Base-by-base conservation (phyloP, 2,329 filamentous ascomycete genomes). In the Talaromyces sp. region DNA sequence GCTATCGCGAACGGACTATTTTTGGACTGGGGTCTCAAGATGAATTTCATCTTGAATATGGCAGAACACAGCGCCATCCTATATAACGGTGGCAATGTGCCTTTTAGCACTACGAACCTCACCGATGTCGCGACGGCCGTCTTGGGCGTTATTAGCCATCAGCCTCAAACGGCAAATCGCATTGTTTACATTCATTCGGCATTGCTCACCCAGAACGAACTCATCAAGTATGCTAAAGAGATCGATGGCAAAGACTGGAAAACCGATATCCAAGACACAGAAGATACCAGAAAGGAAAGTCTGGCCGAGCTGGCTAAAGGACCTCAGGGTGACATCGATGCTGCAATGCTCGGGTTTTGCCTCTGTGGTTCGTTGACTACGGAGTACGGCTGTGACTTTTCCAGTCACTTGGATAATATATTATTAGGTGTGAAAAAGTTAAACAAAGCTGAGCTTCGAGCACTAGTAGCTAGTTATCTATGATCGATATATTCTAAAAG, bases 151-250 rank as follows among this genome's bases (percentile, higher is more conserved):
- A 69, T 87, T 1, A 61, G 67, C 7, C 75, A 85, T 57, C 79
- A 77, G 0, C 78, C 81, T 2, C 79, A 83, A 68, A 87, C 85
- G 0, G 79, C 79, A 69, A 86, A 88, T 68, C 74, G 78, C 4
- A 61, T 69, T 2, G 74, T 87, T 2, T 78, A 76, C 62, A 71
- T 84, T n/a, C 69, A 81, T 6, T 78, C 80, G 30, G 70, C 77
- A 9, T 70, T 75, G 4, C 71, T 78, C 16, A 78, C 80, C 0
- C 83, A 85, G 69, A 76, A 76, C 16, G 58, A 75, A 54, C 61
- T 81, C 0, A 30, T 57, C 40, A 36, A 30, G 28, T 57, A 30
- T 31, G 55, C 55, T 4, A 42, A 44, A 27, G 55, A 42, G 4
- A 57, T 27, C 18, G 55, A 57, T 30, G 55, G 36, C 9, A 57